Base-by-base conservation (phyloP, 257 asterid species). In the Prunella vulgaris region DNA sequence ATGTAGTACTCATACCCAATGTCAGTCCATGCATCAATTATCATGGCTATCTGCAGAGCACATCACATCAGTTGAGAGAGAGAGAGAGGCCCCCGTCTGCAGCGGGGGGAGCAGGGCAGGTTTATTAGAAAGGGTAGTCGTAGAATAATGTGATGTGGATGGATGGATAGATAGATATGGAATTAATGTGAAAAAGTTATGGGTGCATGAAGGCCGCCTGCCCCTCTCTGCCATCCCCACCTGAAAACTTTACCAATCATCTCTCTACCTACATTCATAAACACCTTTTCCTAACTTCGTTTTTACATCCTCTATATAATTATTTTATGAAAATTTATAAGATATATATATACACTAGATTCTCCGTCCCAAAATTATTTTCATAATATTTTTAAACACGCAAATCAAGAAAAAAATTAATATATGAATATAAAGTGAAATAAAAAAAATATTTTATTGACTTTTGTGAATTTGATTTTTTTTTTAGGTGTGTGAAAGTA, bases 151-250 rank as follows among this genome's bases (percentile, higher is more conserved):
- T 51, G 74, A 75, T 69, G 75, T 68, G 48, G 49, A 68, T 52
- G 32, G 21, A 65, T 60, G 66, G 9, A 21, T 59, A 67, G 76
- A 42, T 59, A 68, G 78, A 42, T 42, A 40, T 38, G 15, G 48
- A 40, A 40, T 40, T 40, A 81, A 81, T 84, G 89, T 82, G 90
- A 79, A 63, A 61, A 60, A 73, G 90, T 81, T 84, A 84, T 81
- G 96, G 91, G 89, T 66, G 69, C 33, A 42, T 64, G 58, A 73
- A 73, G 77, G 83, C 80, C 72, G 78, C 72, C 83, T 56, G 62
- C 17, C 44, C 24, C 48, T 24, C 13, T 33, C 64, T 74, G 74
- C 70, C 28, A 40, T 40, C 5, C 49, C 49, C 49, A 40, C 49
- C 49, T 40, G 49, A 4, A 10, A 13, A 13, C 15, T 40, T 40